These are phyloP conservation scores for Chaetothyriales sp. DNA, from an alignment of 2,329 filamentous ascomycete species.

Conservation along the genomic window DNA sequence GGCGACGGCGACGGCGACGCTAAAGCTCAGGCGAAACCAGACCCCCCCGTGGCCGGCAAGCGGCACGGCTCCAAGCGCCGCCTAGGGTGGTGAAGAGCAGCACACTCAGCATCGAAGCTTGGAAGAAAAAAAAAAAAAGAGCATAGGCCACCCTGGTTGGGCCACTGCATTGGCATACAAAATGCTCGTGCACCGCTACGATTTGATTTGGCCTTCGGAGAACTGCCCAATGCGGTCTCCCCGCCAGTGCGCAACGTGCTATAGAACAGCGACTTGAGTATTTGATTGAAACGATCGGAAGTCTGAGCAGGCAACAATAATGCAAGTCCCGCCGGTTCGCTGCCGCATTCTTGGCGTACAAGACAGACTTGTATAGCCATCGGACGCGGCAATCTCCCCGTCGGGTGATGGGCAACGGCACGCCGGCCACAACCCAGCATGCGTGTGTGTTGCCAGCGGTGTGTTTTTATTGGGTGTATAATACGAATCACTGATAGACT, in stretches of 20 bases:
- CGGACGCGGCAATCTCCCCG: not conserved
- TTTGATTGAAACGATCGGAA: not conserved
- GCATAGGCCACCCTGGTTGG: not conserved
- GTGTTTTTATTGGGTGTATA: not conserved
- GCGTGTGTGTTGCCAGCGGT: not conserved
- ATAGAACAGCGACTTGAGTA: not conserved
- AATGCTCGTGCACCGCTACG: not conserved
- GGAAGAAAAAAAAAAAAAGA: not conserved
- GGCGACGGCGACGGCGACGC: constrained; percentile 3
- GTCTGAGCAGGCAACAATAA: not conserved
- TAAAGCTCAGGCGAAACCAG: not conserved
- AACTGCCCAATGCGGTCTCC: not conserved
- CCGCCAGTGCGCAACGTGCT: not conserved
- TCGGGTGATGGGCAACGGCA: not conserved
- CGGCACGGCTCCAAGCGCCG: not conserved
- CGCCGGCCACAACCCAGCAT: too few species aligned
- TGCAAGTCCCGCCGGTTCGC: not conserved
- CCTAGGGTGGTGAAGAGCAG: not conserved
- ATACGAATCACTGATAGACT: not conserved
- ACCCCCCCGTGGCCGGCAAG: not conserved
- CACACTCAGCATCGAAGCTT: not conserved
- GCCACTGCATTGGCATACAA: not conserved
- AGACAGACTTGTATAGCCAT: too few species aligned
- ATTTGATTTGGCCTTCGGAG: not conserved
- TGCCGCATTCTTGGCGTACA: not conserved